phyloP scores from a whole-genome alignment of 2,329 filamentous ascomycete genomes.

The Fusarium udum region DNA sequence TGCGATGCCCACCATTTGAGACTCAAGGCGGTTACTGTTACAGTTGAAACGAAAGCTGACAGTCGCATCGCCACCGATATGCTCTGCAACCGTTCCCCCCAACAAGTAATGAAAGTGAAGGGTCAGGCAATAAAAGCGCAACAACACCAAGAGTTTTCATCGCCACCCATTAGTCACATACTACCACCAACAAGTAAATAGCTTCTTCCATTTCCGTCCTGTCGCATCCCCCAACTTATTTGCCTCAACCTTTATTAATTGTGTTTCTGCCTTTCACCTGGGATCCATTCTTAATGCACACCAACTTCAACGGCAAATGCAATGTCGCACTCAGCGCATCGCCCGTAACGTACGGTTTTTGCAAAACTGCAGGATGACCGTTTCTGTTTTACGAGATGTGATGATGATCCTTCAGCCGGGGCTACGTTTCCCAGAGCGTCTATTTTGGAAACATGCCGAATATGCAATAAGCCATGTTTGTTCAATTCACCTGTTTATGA shows the following conservation, averaged over 20 bases:
- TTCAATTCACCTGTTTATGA: not conserved
- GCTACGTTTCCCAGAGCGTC: not conserved
- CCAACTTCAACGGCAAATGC: not conserved
- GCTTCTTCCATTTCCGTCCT: conserved; percentile 18
- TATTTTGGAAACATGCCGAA: conserved; percentile 14
- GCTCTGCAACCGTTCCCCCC: not conserved
- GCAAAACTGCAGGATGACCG: conserved; percentile 5
- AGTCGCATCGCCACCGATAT: conserved; percentile 12
- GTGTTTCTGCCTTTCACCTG: not conserved
- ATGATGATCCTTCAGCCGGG: not conserved
- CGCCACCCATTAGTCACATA: conserved; percentile 27
- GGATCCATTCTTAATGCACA: conserved; percentile 5
- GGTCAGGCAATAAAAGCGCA: conserved; percentile 1
- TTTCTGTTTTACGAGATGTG: conserved; percentile 9
- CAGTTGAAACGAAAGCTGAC: conserved; percentile 1
- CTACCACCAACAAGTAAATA: conserved; percentile 13
- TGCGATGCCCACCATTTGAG: conserved; percentile 5
- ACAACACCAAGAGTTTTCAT: conserved; percentile 25
- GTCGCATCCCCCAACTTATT: conserved; percentile 1
- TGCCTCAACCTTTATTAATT: not conserved
- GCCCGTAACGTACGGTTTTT: conserved; percentile 4
- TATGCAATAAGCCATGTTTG: conserved; percentile 2
- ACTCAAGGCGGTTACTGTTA: not conserved
- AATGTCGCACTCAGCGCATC: conserved; percentile 4
- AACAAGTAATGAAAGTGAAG: not conserved